Evolutionary conservation across 169 alveolate genomes (phyloP).

Genomic region (Besnoitia besnoiti): DNA sequence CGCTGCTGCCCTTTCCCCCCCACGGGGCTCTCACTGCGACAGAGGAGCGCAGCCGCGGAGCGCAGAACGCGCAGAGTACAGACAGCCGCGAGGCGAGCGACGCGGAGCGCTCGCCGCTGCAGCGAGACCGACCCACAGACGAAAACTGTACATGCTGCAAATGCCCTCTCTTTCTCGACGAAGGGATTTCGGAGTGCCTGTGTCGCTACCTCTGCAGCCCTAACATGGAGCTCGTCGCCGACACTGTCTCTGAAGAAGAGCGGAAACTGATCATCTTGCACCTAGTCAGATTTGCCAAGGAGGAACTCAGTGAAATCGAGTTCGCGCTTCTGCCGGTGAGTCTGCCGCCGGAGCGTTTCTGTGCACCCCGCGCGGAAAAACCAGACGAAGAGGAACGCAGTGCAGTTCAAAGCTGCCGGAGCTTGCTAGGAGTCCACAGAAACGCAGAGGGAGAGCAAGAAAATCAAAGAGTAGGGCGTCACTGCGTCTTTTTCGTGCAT

Average conservation of each 20-base stretch:
- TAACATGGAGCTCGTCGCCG: background rate
- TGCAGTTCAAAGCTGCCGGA: too few relatives aligned
- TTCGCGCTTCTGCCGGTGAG: constrained; percentile 20
- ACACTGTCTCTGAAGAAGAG: background rate
- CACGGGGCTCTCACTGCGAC: too few relatives aligned
- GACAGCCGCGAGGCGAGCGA: background rate
- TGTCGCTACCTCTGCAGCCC: constrained; percentile 13
- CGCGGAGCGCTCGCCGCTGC: background rate
- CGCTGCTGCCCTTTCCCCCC: too few relatives aligned
- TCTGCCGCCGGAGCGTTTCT: too few relatives aligned
- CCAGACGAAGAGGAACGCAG: too few relatives aligned
- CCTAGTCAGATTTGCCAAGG: background rate
- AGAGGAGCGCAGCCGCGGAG: background rate
- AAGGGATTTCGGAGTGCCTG: background rate
- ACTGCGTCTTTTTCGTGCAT: too few relatives aligned
- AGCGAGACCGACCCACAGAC: background rate
- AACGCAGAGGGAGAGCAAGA: too few relatives aligned
- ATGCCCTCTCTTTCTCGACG: background rate
- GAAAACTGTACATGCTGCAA: background rate
- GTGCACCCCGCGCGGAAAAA: too few relatives aligned
- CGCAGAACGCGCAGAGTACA: background rate
- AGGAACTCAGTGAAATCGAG: background rate
- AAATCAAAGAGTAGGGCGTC: too few relatives aligned
- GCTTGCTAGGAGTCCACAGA: too few relatives aligned
- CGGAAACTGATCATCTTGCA: background rate